phyloP scores from a whole-genome alignment of 2,329 filamentous ascomycete species.

The Aureobasidium zeae region DNA sequence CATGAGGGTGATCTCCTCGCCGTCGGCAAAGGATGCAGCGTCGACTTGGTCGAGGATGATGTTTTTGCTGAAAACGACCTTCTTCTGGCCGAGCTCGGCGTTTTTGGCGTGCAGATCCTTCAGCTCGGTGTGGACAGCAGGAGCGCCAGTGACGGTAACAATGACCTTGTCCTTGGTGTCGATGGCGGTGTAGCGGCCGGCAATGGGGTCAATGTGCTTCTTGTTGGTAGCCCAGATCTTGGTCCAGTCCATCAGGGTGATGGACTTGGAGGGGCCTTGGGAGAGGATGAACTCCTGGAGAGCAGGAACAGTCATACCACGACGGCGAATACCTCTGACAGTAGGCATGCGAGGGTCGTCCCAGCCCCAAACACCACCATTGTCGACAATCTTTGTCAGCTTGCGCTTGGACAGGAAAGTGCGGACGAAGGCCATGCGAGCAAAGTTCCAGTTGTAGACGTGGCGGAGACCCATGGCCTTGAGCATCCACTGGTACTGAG shows the following conservation, averaged over 20 bases:
- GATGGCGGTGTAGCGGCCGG: slow-evolving; percentile 43
- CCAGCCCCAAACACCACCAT: slow-evolving; percentile 67
- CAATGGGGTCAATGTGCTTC: slow-evolving; percentile 38
- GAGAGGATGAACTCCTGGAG: slow-evolving; percentile 72
- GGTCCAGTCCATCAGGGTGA: slow-evolving; percentile 73
- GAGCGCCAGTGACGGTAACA: slow-evolving; percentile 33
- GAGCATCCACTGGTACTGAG: slow-evolving; percentile 74
- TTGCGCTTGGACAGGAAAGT: slow-evolving; percentile 77
- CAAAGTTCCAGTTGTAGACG: slow-evolving; percentile 75
- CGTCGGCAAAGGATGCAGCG: slow-evolving; percentile 66
- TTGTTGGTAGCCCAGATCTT: slow-evolving; percentile 44
- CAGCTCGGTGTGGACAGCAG: slow-evolving; percentile 51
- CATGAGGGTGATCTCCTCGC: slow-evolving; percentile 94
- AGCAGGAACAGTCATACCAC: slow-evolving; percentile 66
- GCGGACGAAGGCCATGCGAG: slow-evolving; percentile 68
- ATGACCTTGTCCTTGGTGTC: slow-evolving; percentile 60
- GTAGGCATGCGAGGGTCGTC: slow-evolving; percentile 86
- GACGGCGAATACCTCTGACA: slow-evolving; percentile 67
- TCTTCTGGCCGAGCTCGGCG: slow-evolving; percentile 71
- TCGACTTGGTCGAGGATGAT: slow-evolving; percentile 82
- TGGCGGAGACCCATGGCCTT: slow-evolving; percentile 62
- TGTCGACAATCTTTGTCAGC: slow-evolving; percentile 68
- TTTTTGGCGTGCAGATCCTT: slow-evolving; percentile 89
- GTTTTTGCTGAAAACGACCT: slow-evolving; percentile 66
- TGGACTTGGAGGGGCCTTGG: slow-evolving; percentile 70